These are phyloP conservation scores for Spirogloea muscicola DNA, from an alignment of 139 green algal species.

Conservation along the genomic window DNA sequence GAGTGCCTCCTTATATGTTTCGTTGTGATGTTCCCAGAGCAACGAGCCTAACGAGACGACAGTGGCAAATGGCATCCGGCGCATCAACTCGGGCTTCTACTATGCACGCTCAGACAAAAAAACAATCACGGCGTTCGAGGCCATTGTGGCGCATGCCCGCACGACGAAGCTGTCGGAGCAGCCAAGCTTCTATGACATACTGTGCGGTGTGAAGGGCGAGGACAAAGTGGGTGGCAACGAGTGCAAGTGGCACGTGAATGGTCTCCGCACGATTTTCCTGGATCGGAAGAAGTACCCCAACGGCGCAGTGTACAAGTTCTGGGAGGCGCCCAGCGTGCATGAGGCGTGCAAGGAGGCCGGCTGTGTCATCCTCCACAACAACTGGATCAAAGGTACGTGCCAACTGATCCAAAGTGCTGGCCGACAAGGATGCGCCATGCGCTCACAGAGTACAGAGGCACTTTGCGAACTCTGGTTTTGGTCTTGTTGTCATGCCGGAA, in stretches of 20 bases:
- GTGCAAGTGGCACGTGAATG: neutral
- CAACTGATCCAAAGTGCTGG: too few species aligned
- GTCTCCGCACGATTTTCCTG: constrained; percentile 5
- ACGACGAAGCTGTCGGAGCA: constrained; percentile 27
- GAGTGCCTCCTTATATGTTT: too few species aligned
- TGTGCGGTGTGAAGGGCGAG: constrained; percentile 16
- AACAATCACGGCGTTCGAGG: constrained; percentile 12
- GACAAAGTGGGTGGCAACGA: neutral
- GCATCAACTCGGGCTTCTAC: constrained; percentile 37
- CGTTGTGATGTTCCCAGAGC: too few species aligned
- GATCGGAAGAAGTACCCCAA: constrained; percentile 15
- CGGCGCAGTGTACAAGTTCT: constrained; percentile 18
- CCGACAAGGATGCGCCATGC: too few species aligned
- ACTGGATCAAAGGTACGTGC: constrained; percentile 11
- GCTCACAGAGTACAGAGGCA: too few species aligned
- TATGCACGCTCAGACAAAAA: constrained; percentile 4
- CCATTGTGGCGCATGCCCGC: constrained; percentile 12
- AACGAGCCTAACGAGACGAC: constrained; percentile 13
- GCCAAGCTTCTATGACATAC: constrained; percentile 28
- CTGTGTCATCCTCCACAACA: constrained; percentile 20
- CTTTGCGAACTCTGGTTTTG: too few species aligned
- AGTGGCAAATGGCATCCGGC: constrained; percentile 13
- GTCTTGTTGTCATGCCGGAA: too few species aligned
- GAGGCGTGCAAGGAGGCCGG: constrained; percentile 1
- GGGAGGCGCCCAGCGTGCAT: constrained; percentile 1